Percentiles rank a stretch among this genome's conserved stretches.
Evolutionary conservation across 768 basidiomycete species (phyloP).

Genomic region (Naematelia encephala): DNA sequence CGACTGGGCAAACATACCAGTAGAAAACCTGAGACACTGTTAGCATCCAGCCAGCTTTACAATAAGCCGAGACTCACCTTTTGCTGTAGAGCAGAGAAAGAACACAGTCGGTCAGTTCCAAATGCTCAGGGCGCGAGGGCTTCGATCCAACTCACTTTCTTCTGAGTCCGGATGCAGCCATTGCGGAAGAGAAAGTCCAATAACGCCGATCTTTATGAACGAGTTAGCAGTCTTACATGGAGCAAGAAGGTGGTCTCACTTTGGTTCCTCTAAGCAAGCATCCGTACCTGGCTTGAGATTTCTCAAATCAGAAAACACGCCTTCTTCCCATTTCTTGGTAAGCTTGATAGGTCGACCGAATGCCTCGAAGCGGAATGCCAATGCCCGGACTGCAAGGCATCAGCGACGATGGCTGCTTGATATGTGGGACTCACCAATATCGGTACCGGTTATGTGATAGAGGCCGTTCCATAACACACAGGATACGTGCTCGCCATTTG

Average conservation of each 20-base stretch:
- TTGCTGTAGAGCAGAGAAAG: constrained; percentile 23
- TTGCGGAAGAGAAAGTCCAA: constrained; percentile 92
- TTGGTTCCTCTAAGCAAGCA: constrained; percentile 92
- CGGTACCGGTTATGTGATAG: constrained; percentile 93
- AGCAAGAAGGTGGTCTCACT: constrained; percentile 53
- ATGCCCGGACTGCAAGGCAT: constrained; percentile 64
- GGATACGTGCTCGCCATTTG: constrained; percentile 76
- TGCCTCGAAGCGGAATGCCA: constrained; percentile 90
- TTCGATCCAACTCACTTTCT: constrained; percentile 60
- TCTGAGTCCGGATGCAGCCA: constrained; percentile 94
- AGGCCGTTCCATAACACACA: constrained; percentile 89
- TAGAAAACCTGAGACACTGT: constrained; percentile 75
- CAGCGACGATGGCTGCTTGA: background rate
- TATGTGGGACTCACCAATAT: constrained; percentile 58
- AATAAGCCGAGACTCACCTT: constrained; percentile 21
- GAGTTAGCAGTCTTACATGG: background rate
- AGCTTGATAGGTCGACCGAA: constrained; percentile 86
- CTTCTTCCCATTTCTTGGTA: constrained; percentile 93
- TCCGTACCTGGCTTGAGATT: constrained; percentile 92
- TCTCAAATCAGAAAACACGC: constrained; percentile 86
- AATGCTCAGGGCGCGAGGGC: background rate
- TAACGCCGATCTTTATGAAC: constrained; percentile 69
- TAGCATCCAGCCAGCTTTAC: background rate
- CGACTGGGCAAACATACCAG: constrained; percentile 61
- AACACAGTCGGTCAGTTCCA: background rate